phyloP scores from a whole-genome alignment of 805 yeast species.

The Saturnispora gosingensis region DNA sequence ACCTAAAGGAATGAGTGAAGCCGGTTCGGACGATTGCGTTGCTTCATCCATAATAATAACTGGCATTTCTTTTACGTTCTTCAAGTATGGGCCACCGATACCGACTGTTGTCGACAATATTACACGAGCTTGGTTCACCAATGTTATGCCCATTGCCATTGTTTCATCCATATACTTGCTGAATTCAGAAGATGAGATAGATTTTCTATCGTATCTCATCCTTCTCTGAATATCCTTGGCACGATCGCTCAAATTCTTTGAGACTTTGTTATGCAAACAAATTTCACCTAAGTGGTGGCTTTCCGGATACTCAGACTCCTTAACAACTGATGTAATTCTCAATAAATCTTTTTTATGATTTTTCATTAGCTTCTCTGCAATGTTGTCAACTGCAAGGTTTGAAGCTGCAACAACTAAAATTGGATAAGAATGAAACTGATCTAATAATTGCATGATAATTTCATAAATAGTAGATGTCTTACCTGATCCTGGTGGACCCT shows the following conservation, averaged over 20 bases:
- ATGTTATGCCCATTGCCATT: conserved; percentile 19
- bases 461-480: conserved; percentile 81
- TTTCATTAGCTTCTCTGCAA: conserved; percentile 55
- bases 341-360: conserved; percentile 42
- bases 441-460: conserved; percentile 62
- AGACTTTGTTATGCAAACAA: conserved; percentile 55
- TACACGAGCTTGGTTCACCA: conserved; percentile 56
- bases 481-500: conserved; percentile 80
- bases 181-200: conserved; percentile 35
- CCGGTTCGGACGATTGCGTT: conserved; percentile 68
- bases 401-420: conserved; percentile 69
- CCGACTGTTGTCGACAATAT: conserved; percentile 66
- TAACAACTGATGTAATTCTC: conserved; percentile 50
- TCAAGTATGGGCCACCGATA: conserved; percentile 59
- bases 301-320: conserved; percentile 50
- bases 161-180: conserved; percentile 37
- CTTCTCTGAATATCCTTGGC: conserved; percentile 35
- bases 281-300: conserved; percentile 48
- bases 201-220: conserved; percentile 34
- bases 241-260: conserved; percentile 37
- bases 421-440: conserved; percentile 49
- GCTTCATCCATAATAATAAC: conserved; percentile 74
- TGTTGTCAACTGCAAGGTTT: conserved; percentile 66
- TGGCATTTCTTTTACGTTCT: conserved; percentile 39
- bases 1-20: conserved; percentile 61